Evolutionary conservation across 2,329 filamentous ascomycete species (phyloP).

Genomic region (Byssochlamys sp.): DNA sequence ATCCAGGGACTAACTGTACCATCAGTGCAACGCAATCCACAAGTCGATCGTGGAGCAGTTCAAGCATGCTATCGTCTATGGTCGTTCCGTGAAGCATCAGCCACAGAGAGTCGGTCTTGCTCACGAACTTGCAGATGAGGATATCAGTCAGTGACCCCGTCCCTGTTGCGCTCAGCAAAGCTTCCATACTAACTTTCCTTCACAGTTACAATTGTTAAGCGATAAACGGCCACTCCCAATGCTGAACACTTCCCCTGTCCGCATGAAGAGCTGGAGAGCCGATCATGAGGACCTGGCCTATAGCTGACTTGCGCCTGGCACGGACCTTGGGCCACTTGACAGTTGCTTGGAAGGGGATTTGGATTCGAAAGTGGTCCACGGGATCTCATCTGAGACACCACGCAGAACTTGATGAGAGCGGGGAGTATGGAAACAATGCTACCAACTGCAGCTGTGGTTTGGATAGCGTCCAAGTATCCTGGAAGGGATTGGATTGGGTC

Average conservation of each 20-base stretch:
- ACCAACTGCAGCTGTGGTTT: neutral
- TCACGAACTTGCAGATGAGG: conserved; percentile 90
- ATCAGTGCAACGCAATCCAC: conserved; percentile 90
- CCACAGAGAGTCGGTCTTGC: conserved; percentile 85
- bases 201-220: conserved; percentile 59
- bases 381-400: conserved; percentile 19
- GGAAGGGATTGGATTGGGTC: neutral
- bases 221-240: conserved; percentile 36
- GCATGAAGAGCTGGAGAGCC: conserved; percentile 1
- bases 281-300: neutral
- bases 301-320: neutral
- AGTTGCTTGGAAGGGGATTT: conserved; percentile 12
- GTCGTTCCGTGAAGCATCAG: conserved; percentile 96
- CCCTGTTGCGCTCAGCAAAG: neutral
- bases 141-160: conserved; percentile 63
- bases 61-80: conserved; percentile 90
- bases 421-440: conserved; percentile 8
- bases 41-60: conserved; percentile 93
- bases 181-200: conserved; percentile 15
- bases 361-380: conserved; percentile 9
- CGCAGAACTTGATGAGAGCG: conserved; percentile 10
- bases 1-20: conserved; percentile 23
- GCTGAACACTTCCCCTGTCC: conserved; percentile 8
- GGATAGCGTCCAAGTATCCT: neutral
- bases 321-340: neutral